A percentile compares a stretch with the other conserved stretches of the same genome.
phyloP scores from a whole-genome alignment of 148 eudicot genomes.

The Selenicereus undatus region DNA sequence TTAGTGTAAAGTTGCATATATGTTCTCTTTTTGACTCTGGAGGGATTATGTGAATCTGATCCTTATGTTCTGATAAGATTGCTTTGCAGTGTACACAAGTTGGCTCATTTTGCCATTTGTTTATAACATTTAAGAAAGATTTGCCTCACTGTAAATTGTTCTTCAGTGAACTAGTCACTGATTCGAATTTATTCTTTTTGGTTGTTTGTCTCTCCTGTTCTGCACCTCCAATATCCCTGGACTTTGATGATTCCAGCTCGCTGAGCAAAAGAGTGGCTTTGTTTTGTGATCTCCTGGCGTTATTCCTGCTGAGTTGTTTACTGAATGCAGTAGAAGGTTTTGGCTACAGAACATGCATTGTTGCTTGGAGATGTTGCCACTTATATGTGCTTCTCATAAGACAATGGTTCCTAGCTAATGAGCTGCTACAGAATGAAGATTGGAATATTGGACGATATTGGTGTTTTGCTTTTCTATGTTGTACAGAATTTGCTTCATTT shows the following conservation, averaged over 20 bases:
- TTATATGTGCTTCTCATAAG: background rate
- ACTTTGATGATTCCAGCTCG: constrained; percentile 1
- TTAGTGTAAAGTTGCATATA: background rate
- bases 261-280: background rate
- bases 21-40: constrained; percentile 5
- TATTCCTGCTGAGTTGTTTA: background rate
- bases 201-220: background rate
- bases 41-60: constrained; percentile 1
- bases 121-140: background rate
- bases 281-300: background rate
- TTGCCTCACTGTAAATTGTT: constrained; percentile 18
- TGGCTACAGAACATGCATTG: no score
- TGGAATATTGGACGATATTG: background rate
- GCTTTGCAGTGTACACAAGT: constrained; percentile 19
- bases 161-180: background rate
- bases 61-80: constrained; percentile 14
- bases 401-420: background rate
- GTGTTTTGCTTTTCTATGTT: background rate
- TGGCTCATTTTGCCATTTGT: background rate
- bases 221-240: background rate
- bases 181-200: background rate
- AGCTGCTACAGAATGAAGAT: background rate
- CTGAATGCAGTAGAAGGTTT: background rate
- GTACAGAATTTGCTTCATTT: background rate
- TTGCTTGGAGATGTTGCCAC: background rate